Evolutionary conservation across 495 filamentous ascomycete species (phyloP), one percentile per base, ranked within the genome.

Genomic region (Neurospora intermedia): DNA sequence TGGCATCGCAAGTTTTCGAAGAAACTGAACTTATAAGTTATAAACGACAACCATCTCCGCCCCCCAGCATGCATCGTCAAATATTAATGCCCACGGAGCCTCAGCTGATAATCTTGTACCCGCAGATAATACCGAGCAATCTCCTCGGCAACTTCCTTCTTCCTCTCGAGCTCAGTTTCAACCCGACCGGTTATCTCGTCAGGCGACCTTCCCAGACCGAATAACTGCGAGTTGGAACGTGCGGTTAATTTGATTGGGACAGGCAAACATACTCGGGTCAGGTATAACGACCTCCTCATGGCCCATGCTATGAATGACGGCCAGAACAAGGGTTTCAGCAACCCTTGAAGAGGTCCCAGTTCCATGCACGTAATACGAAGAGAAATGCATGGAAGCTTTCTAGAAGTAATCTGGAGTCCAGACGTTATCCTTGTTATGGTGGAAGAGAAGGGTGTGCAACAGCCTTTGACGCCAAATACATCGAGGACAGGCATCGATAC

Each of bases 371-470:
- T 45, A 75, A 71, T 69, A 75, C 43, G 43, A 69, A 40, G 62
- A 69, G 69, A 72, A 71, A 75, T 75, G 74, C 72, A 69, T 73
- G 70, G 72, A 75, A 77, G 72, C 16, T 69, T 73, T 75, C 72
- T 72, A 48, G 74, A 75, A 75, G 66, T 69, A 74, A 72, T 40
- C 38, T 31, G 23, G 48, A 31, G 48, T 15, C 31, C 13, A 23
- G 48, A 62, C 54, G 2, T 27, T 31, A 20, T 54, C 20, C 5
- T 23, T 62, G 54, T 54, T 31, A 31, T 31, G 27, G 2, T 31
- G 27, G 27, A 31, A 31, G 1, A 31, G 27, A 31, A 31, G 27
- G 27, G 27, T 31, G 27, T 31, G 27, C 27, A 2, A 20, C 20
- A 54, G 13, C 20, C 20, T 54, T 54, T 10, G 20, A 54, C 46